Conservation (phyloP, 305 asterid genomes). For the Withania somnifera region DNA sequence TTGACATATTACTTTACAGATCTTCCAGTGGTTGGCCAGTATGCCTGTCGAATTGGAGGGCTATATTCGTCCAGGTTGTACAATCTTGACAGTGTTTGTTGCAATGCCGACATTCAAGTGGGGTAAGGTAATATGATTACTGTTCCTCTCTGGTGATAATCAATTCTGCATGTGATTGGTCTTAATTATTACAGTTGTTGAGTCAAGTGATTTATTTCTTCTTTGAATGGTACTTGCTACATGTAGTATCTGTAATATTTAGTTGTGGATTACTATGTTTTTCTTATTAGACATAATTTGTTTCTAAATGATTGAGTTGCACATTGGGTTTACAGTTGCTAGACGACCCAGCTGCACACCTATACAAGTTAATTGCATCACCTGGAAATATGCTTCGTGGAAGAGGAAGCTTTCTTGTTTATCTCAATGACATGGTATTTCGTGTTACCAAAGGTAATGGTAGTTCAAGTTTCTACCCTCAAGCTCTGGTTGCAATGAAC, state of each 20-base stretch:
- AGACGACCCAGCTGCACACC: constrained; percentile 53
- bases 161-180: neutral
- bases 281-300: neutral
- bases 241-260: neutral
- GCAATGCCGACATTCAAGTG: constrained; percentile 70
- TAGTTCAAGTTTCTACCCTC: neutral
- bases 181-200: neutral
- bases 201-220: neutral
- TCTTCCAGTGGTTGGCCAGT: constrained; percentile 87
- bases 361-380: constrained; percentile 51
- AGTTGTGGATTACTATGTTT: constrained; percentile 2
- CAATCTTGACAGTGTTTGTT: constrained; percentile 71
- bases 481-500: neutral
- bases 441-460: constrained; percentile 57
- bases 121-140: constrained; percentile 47
- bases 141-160: neutral
- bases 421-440: constrained; percentile 60
- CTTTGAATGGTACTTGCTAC: neutral
- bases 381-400: constrained; percentile 66
- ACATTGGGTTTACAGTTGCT: constrained; percentile 44
- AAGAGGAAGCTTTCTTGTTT: constrained; percentile 60
- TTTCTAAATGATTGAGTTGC: neutral
- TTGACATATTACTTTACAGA: constrained; percentile 29
- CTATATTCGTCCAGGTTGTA: constrained; percentile 91
- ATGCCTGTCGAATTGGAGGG: constrained; percentile 97